phyloP scores from a whole-genome alignment of 805 yeast genomes.

The Yarrowia phangngaensis region DNA sequence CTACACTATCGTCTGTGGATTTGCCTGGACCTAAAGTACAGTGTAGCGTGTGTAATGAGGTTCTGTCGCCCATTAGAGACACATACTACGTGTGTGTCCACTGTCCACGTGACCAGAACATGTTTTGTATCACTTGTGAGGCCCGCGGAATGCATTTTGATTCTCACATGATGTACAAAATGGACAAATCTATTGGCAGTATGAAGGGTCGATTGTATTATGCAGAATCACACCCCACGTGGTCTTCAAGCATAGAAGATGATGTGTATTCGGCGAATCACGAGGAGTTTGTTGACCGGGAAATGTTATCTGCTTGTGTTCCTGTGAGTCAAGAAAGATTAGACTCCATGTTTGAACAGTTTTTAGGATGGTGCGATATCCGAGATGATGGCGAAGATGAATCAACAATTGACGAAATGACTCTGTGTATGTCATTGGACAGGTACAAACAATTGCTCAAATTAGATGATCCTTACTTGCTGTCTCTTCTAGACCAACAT shows the following conservation, averaged over 20 bases:
- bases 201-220: conserved; percentile 3
- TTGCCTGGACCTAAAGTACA: conserved; percentile 12
- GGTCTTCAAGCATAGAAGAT: conserved; percentile 7
- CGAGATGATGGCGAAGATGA: background rate
- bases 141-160: conserved; percentile 31
- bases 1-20: conserved; percentile 12
- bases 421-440: conserved; percentile 1
- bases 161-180: conserved; percentile 33
- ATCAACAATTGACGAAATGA: background rate
- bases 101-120: conserved; percentile 11
- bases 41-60: conserved; percentile 9
- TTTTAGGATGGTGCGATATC: conserved; percentile 22
- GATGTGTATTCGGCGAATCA: conserved; percentile 5
- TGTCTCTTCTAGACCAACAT: conserved; percentile 11
- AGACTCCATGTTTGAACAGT: conserved; percentile 22
- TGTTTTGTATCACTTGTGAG: conserved; percentile 38
- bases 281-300: conserved; percentile 16
- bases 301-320: background rate
- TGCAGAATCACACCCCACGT: conserved; percentile 18
- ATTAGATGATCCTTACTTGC: conserved; percentile 12
- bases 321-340: conserved; percentile 10
- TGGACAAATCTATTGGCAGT: conserved; percentile 28
- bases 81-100: conserved; percentile 18
- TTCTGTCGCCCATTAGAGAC: conserved; percentile 3
- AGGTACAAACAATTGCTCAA: conserved; percentile 11